These are phyloP conservation scores for Xerocomus nothofagi DNA, from an alignment of 1,284 basidiomycete genomes.

Conservation along the genomic window DNA sequence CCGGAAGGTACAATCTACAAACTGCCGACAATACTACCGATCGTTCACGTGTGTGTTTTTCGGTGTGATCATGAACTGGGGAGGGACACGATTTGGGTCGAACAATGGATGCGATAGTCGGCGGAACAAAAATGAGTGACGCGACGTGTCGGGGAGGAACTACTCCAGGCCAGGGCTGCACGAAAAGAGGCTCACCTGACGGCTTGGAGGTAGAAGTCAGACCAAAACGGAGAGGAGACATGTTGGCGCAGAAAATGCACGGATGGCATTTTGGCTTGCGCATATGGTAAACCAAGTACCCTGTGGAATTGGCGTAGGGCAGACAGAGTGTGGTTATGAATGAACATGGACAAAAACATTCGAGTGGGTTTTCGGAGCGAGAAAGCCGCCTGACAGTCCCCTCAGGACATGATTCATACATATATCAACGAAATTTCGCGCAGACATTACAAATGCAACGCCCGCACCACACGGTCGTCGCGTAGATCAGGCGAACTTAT, in stretches of 20 bases:
- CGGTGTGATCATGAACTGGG: slow-evolving; percentile 4
- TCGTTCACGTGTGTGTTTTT: slow-evolving; percentile 7
- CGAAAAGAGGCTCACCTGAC: slow-evolving; percentile 7
- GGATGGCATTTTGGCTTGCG: slow-evolving; percentile 2
- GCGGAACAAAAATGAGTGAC: background rate
- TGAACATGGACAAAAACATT: slow-evolving; percentile 3
- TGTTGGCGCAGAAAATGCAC: slow-evolving; percentile 2
- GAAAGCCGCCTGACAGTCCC: background rate
- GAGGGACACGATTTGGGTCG: background rate
- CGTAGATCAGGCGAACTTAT: slow-evolving; percentile 11
- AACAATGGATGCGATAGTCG: slow-evolving; percentile 4
- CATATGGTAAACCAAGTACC: slow-evolving; percentile 1
- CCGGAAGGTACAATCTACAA: slow-evolving; percentile 4
- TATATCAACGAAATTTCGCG: slow-evolving; percentile 12
- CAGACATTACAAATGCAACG: slow-evolving; percentile 15
- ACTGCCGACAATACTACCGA: slow-evolving; percentile 22
- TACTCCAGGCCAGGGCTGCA: background rate
- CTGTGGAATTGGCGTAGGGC: background rate
- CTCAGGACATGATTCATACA: background rate
- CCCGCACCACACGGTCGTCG: slow-evolving; percentile 19
- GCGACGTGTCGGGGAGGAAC: background rate
- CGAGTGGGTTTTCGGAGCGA: background rate
- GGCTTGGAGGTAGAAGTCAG: slow-evolving; percentile 1
- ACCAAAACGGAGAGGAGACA: slow-evolving; percentile 1
- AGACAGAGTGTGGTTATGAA: background rate